These are phyloP conservation scores for Diaporthe ilicicola DNA, from an alignment of 2,329 filamentous ascomycete species.

Conservation along the genomic window DNA sequence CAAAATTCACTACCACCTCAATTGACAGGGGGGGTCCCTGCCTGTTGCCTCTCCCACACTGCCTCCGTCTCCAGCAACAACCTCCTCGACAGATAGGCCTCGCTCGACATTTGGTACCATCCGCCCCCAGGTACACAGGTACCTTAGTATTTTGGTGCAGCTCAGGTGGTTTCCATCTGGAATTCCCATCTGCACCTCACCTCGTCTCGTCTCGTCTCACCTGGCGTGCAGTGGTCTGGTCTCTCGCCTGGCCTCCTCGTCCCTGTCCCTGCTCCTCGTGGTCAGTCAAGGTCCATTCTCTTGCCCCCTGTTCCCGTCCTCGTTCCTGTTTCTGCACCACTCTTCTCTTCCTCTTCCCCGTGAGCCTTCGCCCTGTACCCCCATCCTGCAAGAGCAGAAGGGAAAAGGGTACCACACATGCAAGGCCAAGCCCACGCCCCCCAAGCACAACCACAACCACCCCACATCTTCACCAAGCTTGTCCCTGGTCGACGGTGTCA, in stretches of 20 bases:
- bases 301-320: not conserved
- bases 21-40: not conserved
- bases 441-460: not conserved
- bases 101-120: not conserved
- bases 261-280: not conserved
- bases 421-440: not conserved
- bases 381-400: not conserved
- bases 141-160: not conserved
- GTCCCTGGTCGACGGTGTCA: not conserved
- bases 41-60: not conserved
- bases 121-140: not conserved
- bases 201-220: not conserved
- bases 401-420: slow-evolving; percentile 20
- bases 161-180: not conserved
- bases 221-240: too few species aligned
- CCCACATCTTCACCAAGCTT: not conserved
- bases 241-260: too few species aligned
- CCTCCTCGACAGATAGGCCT: not conserved
- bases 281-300: not conserved
- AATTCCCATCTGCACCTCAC: not conserved
- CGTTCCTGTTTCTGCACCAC: not conserved
- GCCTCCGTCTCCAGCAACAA: not conserved
- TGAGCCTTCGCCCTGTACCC: not conserved
- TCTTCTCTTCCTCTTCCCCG: not conserved
- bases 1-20: slow-evolving; percentile 10